Evolutionary conservation across 805 yeast species (phyloP), one percentile per base, ranked within the genome.

Genomic region (Ogataea minuta): DNA sequence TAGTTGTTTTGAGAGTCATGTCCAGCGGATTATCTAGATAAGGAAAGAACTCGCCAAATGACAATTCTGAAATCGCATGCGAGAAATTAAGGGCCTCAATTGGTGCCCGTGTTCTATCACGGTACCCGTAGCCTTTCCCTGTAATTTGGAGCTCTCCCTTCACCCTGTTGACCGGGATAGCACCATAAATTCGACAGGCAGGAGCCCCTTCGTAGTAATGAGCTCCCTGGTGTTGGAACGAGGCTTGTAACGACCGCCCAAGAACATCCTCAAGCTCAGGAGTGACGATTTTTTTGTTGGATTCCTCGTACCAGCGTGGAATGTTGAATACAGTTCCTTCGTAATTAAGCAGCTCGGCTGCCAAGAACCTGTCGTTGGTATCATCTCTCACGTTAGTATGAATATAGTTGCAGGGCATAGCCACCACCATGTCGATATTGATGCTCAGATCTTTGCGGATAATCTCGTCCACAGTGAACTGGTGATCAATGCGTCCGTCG

Each of bases 41-140:
- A 3, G 99, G 97, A 56, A 79, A 89, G 61, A 84, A 89, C 25
- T 79, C 86, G 10, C 99, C 99, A 63, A 81, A 91, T 9, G 97
- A 88, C 46, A 89, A 77, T 60, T 91, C 98, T 44, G 77, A 76
- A 44, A 93, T 81, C 4, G 78, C 77, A 62, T 93, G 99, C 1
- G 95, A 75, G 57, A 91, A 84, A 56, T 91, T 85, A 43, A 86
- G 63, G 15, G 71, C 63, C 27, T 77, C 77, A 6, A 54, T 23
- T 1, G 76, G 76, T 9, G 72, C 69, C 29, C 63, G 62, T 31
- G 75, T 65, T 42, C 76, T 62, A 45, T 72, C 80, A 26, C 63
- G 49, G 45, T 80, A 81, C 1, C 86, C 90, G 46, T 66, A 66
- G 0, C 95, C 95, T 51, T 76, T 79, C 2, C 85, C 88, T 2